Conservation (phyloP, 1,284 basidiomycete genomes). For the Apiotrichum sp. region DNA sequence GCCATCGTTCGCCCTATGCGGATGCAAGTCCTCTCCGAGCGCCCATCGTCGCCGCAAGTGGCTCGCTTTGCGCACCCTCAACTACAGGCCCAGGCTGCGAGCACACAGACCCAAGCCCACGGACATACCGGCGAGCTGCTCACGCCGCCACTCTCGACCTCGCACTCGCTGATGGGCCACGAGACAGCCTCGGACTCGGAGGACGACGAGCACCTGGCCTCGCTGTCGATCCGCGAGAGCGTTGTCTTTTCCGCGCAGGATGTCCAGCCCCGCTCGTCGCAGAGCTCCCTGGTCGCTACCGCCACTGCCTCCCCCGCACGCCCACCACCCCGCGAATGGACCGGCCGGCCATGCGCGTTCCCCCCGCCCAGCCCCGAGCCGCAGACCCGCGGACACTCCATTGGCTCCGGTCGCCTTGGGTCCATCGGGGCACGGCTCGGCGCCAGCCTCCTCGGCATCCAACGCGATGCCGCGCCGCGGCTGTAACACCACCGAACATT, state of each 20-base stretch:
- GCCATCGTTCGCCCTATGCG: slow-evolving; percentile 69
- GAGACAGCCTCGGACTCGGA: slow-evolving; percentile 1
- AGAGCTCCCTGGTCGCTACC: slow-evolving; percentile 11
- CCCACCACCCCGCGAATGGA: slow-evolving; percentile 6
- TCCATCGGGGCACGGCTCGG: slow-evolving; percentile 1
- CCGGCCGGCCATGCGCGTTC: slow-evolving; percentile 14
- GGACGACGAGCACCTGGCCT: slow-evolving; percentile 6
- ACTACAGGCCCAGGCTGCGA: background rate
- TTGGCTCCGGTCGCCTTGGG: background rate
- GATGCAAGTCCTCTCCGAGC: slow-evolving; percentile 51
- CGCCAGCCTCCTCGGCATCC: background rate
- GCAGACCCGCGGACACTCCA: background rate
- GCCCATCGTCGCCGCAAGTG: slow-evolving; percentile 7
- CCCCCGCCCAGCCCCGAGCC: slow-evolving; percentile 8
- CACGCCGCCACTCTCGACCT: slow-evolving; percentile 6
- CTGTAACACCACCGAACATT: background rate
- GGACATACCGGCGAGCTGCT: background rate
- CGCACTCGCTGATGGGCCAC: slow-evolving; percentile 2
- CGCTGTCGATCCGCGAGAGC: slow-evolving; percentile 17
- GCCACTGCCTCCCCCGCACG: slow-evolving; percentile 1
- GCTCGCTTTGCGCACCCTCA: background rate
- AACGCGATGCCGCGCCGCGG: background rate
- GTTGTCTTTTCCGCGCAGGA: slow-evolving; percentile 19
- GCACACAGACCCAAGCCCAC: background rate
- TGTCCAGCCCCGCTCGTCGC: slow-evolving; percentile 1